Base-by-base conservation (phyloP, 148 eudicot species). In the Polygonum maritimum region DNA sequence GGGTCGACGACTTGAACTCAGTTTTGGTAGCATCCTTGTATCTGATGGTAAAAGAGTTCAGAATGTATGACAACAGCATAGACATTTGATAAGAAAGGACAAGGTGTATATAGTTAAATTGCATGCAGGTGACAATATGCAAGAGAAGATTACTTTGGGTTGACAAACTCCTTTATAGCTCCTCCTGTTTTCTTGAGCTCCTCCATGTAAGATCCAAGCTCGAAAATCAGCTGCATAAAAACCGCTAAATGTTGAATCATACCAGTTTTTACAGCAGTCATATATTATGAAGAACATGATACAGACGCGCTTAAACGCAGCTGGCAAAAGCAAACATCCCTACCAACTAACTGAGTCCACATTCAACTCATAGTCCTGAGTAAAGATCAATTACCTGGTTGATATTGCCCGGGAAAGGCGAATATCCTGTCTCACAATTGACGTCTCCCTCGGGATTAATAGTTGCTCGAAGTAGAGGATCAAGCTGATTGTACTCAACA, bases 401-500 rank as follows among this genome's bases (percentile, higher is more conserved):
- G 71, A 95, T 95, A 81, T 95, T 95, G 76, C 98, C 98, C 40
- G 98, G 98, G 81, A 88, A 95, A 78, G 98, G 98, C 79, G 98
- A 95, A 85, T 81, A 95, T 79, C 98, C 98, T 49, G 92, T 89
- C 77, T 92, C 98, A 65, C 83, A 82, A 83, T 95, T 95, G 78
- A 89, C 91, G 79, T 95, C 98, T 76, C 98, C 98, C 75, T 95
- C 97, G 72, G 97, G 92, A 84, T 86, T 80, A 71, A 89, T 90
- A 76, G 92, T 82, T 79, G 97, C 97, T 81, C 97, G 86, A 72
- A 95, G 96, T 74, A 95, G 84, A 76, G 98, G 98, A 85, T 92
- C 98, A 76, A 95, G 94, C 80, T 95, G 98, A 82, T 95, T 95
- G 87, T 95, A 95, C 81, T 95, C 98, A 80, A 95, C 98, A 80